Conservation (phyloP, 257 asterid species). For the Solanum virginianum region DNA sequence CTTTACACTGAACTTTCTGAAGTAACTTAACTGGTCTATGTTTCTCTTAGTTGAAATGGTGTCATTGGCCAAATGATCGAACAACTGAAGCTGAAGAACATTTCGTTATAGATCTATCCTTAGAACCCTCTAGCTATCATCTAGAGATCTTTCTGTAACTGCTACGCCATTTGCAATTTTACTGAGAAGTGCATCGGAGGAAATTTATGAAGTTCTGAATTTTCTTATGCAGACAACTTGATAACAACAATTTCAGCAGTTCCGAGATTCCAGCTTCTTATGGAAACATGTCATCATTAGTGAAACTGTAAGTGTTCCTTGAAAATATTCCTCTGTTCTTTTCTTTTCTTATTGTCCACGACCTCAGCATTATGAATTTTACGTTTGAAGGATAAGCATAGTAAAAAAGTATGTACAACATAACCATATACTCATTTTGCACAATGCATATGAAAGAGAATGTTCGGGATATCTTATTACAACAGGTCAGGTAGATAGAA, state of each 20-base stretch:
- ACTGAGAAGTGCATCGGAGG: not conserved
- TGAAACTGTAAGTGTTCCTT: conserved; percentile 22
- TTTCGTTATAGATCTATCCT: not conserved
- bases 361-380: not conserved
- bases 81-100: not conserved
- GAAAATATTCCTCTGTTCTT: not conserved
- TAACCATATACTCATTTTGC: not conserved
- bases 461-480: not conserved
- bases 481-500: not conserved
- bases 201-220: not conserved
- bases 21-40: not conserved
- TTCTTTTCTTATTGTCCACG: not conserved
- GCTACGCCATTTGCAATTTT: not conserved
- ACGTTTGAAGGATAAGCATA: not conserved
- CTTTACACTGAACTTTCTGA: not conserved
- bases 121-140: not conserved
- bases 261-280: conserved; percentile 31
- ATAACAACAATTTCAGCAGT: conserved; percentile 33
- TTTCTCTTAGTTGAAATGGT: not conserved
- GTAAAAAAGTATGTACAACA: not conserved
- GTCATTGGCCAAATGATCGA: not conserved
- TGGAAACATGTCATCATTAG: conserved; percentile 19
- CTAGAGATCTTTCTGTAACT: not conserved
- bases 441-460: not conserved
- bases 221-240: conserved; percentile 22